Percentiles rank a stretch among this genome's conserved stretches.
phyloP scores from a whole-genome alignment of 208 protist genomes.

The Wallacemonas rigidus region DNA sequence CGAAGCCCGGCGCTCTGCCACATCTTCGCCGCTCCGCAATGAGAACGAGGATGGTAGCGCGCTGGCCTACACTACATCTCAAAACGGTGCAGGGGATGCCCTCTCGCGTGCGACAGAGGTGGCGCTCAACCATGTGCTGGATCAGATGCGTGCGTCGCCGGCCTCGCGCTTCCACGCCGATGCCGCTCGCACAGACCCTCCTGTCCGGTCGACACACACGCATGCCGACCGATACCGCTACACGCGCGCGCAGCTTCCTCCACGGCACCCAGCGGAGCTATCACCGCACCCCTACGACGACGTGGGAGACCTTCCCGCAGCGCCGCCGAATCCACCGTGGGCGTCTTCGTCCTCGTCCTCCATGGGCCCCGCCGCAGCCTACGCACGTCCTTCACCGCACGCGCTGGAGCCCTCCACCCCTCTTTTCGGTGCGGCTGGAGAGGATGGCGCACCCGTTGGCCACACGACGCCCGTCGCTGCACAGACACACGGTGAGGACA shows the following conservation, averaged over 20 bases:
- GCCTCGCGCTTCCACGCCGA: too few species aligned
- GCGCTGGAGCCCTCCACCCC: too few species aligned
- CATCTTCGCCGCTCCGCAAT: neutral
- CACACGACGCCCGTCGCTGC: too few species aligned
- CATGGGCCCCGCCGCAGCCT: neutral
- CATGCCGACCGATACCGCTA: neutral
- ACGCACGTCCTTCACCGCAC: neutral
- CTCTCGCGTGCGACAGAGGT: neutral
- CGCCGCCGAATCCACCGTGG: neutral
- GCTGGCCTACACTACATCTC: neutral
- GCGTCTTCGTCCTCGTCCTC: neutral
- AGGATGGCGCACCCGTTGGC: too few species aligned
- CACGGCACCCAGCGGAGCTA: neutral
- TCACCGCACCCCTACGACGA: neutral
- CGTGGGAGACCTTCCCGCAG: neutral
- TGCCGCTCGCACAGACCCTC: too few species aligned
- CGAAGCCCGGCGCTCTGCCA: conserved; percentile 17
- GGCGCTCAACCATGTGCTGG: conserved; percentile 3
- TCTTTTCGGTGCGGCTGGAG: too few species aligned
- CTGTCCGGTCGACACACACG: neutral
- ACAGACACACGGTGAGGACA: neutral
- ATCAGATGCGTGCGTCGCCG: neutral
- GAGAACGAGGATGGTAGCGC: neutral
- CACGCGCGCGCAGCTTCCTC: neutral
- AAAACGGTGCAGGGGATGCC: neutral